A percentile compares a stretch with the other conserved stretches of the same genome.
phyloP scores from a whole-genome alignment of 371 early-diverging fungal genomes.

The Apophysomyces ossiformis region DNA sequence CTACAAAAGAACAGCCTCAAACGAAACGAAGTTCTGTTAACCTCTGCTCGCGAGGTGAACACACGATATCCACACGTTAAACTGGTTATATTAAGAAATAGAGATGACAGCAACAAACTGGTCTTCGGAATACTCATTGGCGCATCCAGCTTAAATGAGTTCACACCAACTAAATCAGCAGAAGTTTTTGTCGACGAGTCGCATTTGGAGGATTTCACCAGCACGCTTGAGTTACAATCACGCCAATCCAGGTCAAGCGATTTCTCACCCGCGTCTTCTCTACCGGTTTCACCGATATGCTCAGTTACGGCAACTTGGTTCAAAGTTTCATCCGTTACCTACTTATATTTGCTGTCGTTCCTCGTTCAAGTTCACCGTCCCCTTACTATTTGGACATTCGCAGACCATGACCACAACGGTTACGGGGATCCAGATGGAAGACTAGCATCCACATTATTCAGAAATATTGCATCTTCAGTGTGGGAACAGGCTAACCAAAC shows the following conservation, averaged over 20 bases:
- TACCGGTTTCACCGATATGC: constrained; percentile 26
- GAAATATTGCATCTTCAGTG: constrained; percentile 19
- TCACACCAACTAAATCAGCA: too few relatives aligned
- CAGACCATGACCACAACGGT: constrained; percentile 13
- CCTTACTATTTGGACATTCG: constrained; percentile 22
- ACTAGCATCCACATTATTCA: constrained; percentile 23
- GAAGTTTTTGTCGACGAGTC: too few relatives aligned
- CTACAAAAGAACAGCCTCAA: background rate
- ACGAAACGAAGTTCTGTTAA: background rate
- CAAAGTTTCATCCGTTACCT: constrained; percentile 20
- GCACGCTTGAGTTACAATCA: background rate
- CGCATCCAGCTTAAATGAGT: too few relatives aligned
- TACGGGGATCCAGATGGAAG: constrained; percentile 16
- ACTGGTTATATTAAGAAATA: constrained; percentile 14
- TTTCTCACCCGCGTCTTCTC: constrained; percentile 20
- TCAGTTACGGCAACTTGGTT: constrained; percentile 20
- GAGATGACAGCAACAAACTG: too few relatives aligned
- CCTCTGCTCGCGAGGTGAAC: constrained; percentile 13
- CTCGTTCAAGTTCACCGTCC: constrained; percentile 22
- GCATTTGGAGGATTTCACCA: too few relatives aligned
- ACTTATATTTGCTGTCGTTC: constrained; percentile 22
- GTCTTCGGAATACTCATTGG: too few relatives aligned
- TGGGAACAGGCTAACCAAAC: constrained; percentile 22
- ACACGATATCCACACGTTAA: constrained; percentile 18
- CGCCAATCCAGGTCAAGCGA: background rate